Percentiles rank a stretch among this genome's conserved stretches.
phyloP scores from a whole-genome alignment of 257 asterid species.

The Primulina tabacum region DNA sequence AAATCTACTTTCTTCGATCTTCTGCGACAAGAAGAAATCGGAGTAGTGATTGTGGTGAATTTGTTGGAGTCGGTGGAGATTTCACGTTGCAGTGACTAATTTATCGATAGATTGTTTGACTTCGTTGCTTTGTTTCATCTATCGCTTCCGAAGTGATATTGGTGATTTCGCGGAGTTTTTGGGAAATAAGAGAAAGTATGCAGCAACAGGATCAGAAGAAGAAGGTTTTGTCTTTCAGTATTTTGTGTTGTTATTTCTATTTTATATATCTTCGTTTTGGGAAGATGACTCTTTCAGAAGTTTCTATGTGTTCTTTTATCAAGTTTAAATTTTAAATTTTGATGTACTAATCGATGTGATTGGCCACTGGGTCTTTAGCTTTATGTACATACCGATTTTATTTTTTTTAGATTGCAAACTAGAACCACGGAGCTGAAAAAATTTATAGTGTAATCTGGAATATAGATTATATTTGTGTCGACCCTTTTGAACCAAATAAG shows the following conservation, averaged over 20 bases:
- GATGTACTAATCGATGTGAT: neutral
- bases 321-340: no score
- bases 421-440: neutral
- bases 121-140: conserved; percentile 1
- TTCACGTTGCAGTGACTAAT: neutral
- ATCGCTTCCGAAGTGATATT: neutral
- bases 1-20: neutral
- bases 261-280: neutral
- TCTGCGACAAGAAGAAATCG: neutral
- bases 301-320: neutral
- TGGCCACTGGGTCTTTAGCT: neutral
- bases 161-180: conserved; percentile 13
- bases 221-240: conserved; percentile 40
- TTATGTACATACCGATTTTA: no score
- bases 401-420: neutral
- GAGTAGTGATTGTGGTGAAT: neutral
- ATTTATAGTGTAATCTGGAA: neutral
- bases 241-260: neutral
- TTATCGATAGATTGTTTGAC: neutral
- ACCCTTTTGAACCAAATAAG: neutral
- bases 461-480: neutral
- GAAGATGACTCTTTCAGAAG: neutral
- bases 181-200: conserved; percentile 36
- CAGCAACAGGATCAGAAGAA: conserved; percentile 66
- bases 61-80: neutral